These are phyloP conservation scores for Dendrocalamus sinicus DNA, from an alignment of 176 grass and related monocot genomes.

Conservation along the genomic window DNA sequence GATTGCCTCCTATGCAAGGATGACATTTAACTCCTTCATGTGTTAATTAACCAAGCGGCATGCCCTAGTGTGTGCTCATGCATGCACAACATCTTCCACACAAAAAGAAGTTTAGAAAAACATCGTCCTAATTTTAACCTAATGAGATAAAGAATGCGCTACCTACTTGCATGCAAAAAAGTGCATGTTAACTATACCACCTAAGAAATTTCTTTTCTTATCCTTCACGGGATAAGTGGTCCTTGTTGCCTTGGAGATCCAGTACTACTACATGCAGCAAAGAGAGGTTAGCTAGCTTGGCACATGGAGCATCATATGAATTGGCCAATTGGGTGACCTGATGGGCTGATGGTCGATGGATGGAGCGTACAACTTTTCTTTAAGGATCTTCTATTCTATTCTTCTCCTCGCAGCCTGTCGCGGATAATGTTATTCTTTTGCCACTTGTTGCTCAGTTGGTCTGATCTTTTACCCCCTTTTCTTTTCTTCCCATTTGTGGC, in stretches of 20 bases:
- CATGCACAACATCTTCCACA: not conserved
- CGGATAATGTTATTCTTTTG: conserved; percentile 37
- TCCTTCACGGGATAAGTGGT: conserved; percentile 31
- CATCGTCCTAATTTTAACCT: not conserved
- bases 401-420: not conserved
- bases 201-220: not conserved
- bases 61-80: not conserved
- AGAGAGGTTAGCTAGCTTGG: not conserved
- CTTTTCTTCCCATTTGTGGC: not conserved
- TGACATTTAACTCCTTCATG: not conserved
- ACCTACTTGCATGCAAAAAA: not conserved
- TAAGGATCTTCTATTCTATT: not conserved
- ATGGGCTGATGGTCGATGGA: not conserved
- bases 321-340: conserved; percentile 14
- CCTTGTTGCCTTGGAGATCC: not conserved
- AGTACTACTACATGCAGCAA: not conserved
- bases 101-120: not conserved
- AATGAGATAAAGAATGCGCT: not conserved
- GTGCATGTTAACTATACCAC: not conserved
- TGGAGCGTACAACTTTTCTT: not conserved
- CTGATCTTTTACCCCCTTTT: not conserved
- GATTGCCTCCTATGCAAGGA: conserved; percentile 37
- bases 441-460: conserved; percentile 2
- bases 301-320: conserved; percentile 9
- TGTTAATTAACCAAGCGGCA: conserved; percentile 29